Evolutionary conservation across 768 basidiomycete species (phyloP).

Genomic region (Suillus ampliporus): DNA sequence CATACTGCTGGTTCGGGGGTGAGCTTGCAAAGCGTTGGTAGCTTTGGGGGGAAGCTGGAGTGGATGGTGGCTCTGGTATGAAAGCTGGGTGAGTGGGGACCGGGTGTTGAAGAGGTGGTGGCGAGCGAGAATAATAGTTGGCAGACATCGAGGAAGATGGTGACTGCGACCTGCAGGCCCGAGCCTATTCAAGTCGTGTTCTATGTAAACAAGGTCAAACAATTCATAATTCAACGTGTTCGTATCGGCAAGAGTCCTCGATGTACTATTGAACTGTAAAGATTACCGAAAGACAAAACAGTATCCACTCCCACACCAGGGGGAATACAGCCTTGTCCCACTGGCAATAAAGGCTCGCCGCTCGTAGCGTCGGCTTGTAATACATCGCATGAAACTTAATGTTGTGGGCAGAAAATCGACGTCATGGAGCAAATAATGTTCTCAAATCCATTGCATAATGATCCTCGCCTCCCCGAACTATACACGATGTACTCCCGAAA

Average conservation of each 20-base stretch:
- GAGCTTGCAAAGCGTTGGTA: slow-evolving; percentile 77
- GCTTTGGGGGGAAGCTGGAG: slow-evolving; percentile 70
- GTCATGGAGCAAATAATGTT: slow-evolving; percentile 87
- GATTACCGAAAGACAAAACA: slow-evolving; percentile 65
- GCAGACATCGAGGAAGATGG: not conserved
- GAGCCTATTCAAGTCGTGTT: too few relatives aligned
- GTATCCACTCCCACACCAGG: slow-evolving; percentile 61
- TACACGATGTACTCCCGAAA: slow-evolving; percentile 85
- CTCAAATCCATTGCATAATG: slow-evolving; percentile 77
- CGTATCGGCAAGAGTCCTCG: too few relatives aligned
- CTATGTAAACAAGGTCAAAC: too few relatives aligned
- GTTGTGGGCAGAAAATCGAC: slow-evolving; percentile 76
- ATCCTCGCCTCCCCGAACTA: slow-evolving; percentile 77
- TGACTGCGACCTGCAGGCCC: too few relatives aligned
- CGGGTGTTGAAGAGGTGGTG: slow-evolving; percentile 85
- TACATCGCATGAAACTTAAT: not conserved
- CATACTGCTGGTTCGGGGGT: slow-evolving; percentile 41
- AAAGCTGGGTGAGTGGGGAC: slow-evolving; percentile 88
- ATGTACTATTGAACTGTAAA: slow-evolving; percentile 87
- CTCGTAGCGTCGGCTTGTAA: slow-evolving; percentile 52
- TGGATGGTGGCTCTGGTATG: slow-evolving; percentile 83
- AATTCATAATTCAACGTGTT: too few relatives aligned
- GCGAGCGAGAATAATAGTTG: slow-evolving; percentile 59
- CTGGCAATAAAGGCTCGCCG: slow-evolving; percentile 76
- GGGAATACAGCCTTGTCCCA: slow-evolving; percentile 76